Conservation (phyloP, 805 yeast genomes). For the Pachysolen tannophilus region DNA sequence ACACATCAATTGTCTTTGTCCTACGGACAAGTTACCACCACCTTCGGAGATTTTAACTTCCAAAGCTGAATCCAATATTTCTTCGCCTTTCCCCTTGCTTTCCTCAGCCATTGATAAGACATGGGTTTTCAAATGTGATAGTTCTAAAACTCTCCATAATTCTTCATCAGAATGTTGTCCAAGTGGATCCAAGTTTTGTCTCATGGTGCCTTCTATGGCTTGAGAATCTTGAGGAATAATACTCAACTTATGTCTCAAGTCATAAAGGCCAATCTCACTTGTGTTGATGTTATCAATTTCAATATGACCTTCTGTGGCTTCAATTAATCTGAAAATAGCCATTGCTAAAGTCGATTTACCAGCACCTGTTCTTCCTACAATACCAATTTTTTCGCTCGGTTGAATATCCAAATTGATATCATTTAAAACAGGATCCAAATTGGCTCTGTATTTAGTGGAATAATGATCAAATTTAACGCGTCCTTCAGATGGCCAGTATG, state of each 20-base stretch:
- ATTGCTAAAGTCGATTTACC: constrained; percentile 84
- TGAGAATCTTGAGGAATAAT: constrained; percentile 95
- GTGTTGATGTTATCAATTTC: constrained; percentile 66
- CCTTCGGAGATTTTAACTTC: constrained; percentile 22
- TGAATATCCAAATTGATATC: constrained; percentile 55
- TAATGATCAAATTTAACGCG: constrained; percentile 60
- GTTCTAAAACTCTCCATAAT: constrained; percentile 73
- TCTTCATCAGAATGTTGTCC: constrained; percentile 59
- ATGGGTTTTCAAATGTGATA: constrained; percentile 70
- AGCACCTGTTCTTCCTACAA: constrained; percentile 96
- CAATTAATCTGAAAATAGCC: constrained; percentile 81
- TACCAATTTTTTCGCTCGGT: constrained; percentile 82
- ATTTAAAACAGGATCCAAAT: constrained; percentile 71
- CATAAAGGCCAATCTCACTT: constrained; percentile 61
- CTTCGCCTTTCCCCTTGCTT: too few relatives aligned
- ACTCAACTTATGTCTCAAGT: constrained; percentile 67
- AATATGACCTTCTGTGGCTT: constrained; percentile 60
- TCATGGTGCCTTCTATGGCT: constrained; percentile 77
- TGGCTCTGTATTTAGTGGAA: constrained; percentile 78
- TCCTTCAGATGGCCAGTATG: constrained; percentile 70
- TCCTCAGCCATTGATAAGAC: constrained; percentile 45
- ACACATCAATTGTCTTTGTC: constrained; percentile 84
- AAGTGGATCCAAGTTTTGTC: constrained; percentile 85
- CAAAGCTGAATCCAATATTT: too few relatives aligned
- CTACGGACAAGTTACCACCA: constrained; percentile 70